Base-by-base conservation (phyloP, 1,284 basidiomycete genomes). In the Sphaerobolus stellatus region DNA sequence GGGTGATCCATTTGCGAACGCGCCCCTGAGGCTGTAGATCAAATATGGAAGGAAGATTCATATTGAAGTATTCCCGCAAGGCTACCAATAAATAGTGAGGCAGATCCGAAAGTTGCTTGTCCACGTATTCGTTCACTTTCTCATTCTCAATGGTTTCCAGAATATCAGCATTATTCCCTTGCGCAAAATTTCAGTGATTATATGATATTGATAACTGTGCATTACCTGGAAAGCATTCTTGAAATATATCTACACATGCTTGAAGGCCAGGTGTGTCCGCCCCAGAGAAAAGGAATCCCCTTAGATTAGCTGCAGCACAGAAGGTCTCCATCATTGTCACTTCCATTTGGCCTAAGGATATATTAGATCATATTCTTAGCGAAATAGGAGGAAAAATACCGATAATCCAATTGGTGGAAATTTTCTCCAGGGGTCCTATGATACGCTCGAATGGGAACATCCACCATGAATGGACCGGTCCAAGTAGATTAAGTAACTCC, bases 391-490 rank as follows among this genome's bases (percentile, higher is more conserved):
- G 22, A 18, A 52, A 44, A 24, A 24, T 28, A 68, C 64, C 62
- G 34, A 62, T 52, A 50, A 64, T 64, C 20, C 64, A 58, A 52
- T 71, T 72, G 5, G 63, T 68, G 16, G 58, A 60, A 16, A 64
- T 46, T 13, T 56, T 48, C 54, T 71, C 68, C 3, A 72, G 48
- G 4, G 48, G 40, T 1, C 67, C 61, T 22, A 69, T 68, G 5
- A 64, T 11, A 1, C 59, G 54, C 52, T 73, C 68, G 52, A 66
- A 68, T 1, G 60, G 59, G 55, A 66, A 69, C 6, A 57, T 57
- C 64, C 66, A 68, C 64, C 63, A 68, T 0, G 60, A 59, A 40
- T 64, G 64, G 16, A 67, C 54, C n/a, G 72, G 71, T 7, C 72
- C 70, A 58, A 67, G 70, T 2, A 51, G 53, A 4, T 50, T 28